Evolutionary conservation across 2,329 filamentous ascomycete species (phyloP).

Genomic region (Microcyclospora pomicola): DNA sequence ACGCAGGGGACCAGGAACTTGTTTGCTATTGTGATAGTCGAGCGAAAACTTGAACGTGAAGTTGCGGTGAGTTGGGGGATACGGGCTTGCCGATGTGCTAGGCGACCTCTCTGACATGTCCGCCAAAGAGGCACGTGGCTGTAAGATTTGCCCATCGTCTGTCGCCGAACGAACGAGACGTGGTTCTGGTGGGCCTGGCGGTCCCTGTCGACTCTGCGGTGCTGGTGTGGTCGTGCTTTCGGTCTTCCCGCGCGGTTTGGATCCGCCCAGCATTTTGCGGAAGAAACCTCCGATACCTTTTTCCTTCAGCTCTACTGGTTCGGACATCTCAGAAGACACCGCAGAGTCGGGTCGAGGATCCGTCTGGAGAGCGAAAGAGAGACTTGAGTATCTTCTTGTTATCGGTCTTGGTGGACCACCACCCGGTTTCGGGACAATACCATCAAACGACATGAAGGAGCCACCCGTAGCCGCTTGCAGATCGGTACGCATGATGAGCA

Average conservation of each 20-base stretch:
- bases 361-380: constrained; percentile 14
- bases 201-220: not conserved
- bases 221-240: constrained; percentile 5
- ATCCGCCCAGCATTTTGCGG: constrained; percentile 21
- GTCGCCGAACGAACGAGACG: not conserved
- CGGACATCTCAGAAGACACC: constrained; percentile 14
- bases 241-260: constrained; percentile 15
- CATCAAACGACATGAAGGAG: constrained; percentile 51
- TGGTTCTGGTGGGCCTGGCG: not conserved
- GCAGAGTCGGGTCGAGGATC: constrained; percentile 17
- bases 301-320: constrained; percentile 8
- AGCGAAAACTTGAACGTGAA: constrained; percentile 65
- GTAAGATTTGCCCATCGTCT: not conserved
- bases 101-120: not conserved
- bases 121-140: not conserved
- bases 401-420: constrained; percentile 16
- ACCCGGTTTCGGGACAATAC: constrained; percentile 33
- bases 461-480: constrained; percentile 39
- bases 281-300: constrained; percentile 22
- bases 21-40: constrained; percentile 46
- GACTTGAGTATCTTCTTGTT: constrained; percentile 24
- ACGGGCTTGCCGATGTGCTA: not conserved
- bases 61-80: constrained; percentile 29
- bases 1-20: constrained; percentile 46
- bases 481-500: constrained; percentile 81